Evolutionary conservation across 2,329 filamentous ascomycete genomes (phyloP).

Genomic region (Exophiala lecanii-corni): DNA sequence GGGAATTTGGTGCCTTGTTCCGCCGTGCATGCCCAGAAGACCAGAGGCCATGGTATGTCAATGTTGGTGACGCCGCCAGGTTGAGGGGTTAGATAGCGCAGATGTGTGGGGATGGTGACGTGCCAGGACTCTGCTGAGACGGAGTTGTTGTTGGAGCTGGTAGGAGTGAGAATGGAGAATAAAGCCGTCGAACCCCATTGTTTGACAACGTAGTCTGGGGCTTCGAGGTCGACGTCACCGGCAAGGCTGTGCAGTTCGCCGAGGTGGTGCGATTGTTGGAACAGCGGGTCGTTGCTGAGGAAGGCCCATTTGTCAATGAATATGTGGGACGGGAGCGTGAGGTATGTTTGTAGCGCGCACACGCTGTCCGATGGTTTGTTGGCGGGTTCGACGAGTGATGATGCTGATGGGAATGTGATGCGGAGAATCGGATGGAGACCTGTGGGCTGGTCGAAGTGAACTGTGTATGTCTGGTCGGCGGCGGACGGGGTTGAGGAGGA

Average conservation of each 20-base stretch:
- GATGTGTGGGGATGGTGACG: conserved; percentile 67
- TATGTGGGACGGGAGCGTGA: conserved; percentile 74
- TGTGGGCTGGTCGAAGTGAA: conserved; percentile 63
- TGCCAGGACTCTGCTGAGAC: conserved; percentile 28
- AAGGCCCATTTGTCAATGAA: conserved; percentile 90
- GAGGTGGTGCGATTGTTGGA: conserved; percentile 76
- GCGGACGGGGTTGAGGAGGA: conserved; percentile 29
- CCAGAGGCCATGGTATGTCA: conserved; percentile 70
- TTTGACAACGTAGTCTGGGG: conserved; percentile 72
- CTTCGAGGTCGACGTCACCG: conserved; percentile 82
- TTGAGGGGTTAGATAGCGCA: conserved; percentile 71
- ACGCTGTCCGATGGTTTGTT: conserved; percentile 41
- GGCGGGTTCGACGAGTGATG: conserved; percentile 45
- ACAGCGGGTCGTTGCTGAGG: conserved; percentile 52
- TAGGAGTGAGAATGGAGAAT: conserved; percentile 63
- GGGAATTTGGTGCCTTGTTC: conserved; percentile 56
- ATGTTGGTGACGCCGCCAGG: conserved; percentile 37
- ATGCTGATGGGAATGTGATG: conserved; percentile 55
- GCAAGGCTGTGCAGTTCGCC: conserved; percentile 62
- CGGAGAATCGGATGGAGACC: conserved; percentile 80
- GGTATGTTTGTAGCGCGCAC: conserved; percentile 72
- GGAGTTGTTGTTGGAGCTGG: conserved; percentile 16
- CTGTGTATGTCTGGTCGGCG: conserved; percentile 52
- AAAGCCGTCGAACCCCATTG: conserved; percentile 77
- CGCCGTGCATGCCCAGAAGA: conserved; percentile 86